phyloP scores from a whole-genome alignment of 192 early-diverging fungal genomes.

The Entomortierella beljakovae region DNA sequence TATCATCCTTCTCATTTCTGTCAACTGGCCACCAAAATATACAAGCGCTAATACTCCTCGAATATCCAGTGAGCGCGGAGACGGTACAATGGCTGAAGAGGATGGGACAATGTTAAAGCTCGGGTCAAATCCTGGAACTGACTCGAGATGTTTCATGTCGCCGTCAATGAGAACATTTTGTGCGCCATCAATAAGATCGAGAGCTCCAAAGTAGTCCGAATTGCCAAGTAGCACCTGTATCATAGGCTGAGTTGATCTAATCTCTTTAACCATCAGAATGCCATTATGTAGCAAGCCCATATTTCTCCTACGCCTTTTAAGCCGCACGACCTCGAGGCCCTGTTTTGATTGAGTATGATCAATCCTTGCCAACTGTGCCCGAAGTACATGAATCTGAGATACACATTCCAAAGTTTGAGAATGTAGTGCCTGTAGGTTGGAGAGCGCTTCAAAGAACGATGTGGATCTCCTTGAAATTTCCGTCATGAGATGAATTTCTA shows the following conservation, averaged over 20 bases:
- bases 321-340: constrained; percentile 85
- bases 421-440: constrained; percentile 93
- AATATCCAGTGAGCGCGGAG: constrained; percentile 65
- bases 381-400: constrained; percentile 83
- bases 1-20: constrained; percentile 72
- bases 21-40: constrained; percentile 71
- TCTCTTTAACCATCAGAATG: constrained; percentile 78
- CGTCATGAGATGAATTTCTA: constrained; percentile 92
- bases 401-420: constrained; percentile 93
- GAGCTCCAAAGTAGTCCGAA: constrained; percentile 87
- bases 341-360: constrained; percentile 76
- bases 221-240: constrained; percentile 86
- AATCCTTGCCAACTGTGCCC: constrained; percentile 72
- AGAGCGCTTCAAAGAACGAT: constrained; percentile 95
- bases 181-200: constrained; percentile 91
- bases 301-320: constrained; percentile 82
- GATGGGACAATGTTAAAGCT: constrained; percentile 45
- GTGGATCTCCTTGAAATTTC: constrained; percentile 96
- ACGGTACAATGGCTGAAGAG: constrained; percentile 54
- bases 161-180: constrained; percentile 65
- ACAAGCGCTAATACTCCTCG: constrained; percentile 68
- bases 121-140: constrained; percentile 40
- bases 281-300: constrained; percentile 73
- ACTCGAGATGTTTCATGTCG: constrained; percentile 56
- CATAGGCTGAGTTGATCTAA: constrained; percentile 83